Evolutionary conservation across 1,139 yeast species (phyloP).

Genomic region (Yamadazyma songkhlaensis): DNA sequence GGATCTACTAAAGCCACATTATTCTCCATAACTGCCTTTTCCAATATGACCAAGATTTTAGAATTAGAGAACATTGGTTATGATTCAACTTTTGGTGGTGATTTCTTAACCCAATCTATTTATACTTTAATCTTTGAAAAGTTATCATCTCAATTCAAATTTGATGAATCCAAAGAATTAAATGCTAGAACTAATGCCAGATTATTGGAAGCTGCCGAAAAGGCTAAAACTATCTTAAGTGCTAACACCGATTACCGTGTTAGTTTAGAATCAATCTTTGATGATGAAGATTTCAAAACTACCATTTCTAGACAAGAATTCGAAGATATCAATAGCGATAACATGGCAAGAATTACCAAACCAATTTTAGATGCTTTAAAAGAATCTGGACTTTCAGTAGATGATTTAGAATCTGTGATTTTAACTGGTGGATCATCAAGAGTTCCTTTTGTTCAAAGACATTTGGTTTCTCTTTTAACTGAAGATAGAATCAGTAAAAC

Average conservation of each 20-base stretch:
- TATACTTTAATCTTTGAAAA: conserved; percentile 58
- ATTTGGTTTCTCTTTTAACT: conserved; percentile 51
- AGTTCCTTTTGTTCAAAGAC: conserved; percentile 79
- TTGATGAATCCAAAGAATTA: conserved; percentile 31
- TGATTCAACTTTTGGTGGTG: conserved; percentile 72
- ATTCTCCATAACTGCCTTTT: conserved; percentile 56
- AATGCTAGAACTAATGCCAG: conserved; percentile 64
- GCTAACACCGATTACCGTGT: conserved; percentile 79
- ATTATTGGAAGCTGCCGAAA: conserved; percentile 80
- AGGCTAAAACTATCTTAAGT: conserved; percentile 79
- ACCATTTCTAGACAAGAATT: conserved; percentile 72
- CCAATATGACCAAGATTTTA: conserved; percentile 39
- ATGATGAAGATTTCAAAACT: conserved; percentile 71
- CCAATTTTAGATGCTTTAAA: conserved; percentile 59
- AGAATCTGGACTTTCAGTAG: conserved; percentile 24
- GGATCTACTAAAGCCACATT: conserved; percentile 87
- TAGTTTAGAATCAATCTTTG: conserved; percentile 65
- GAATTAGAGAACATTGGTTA: conserved; percentile 73
- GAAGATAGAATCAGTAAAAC: conserved; percentile 72
- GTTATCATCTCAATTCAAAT: conserved; percentile 44
- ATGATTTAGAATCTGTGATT: conserved; percentile 63
- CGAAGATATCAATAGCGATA: conserved; percentile 54
- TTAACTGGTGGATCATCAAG: conserved; percentile 91
- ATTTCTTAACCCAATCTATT: conserved; percentile 62
- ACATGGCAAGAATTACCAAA: conserved; percentile 41